Evolutionary conservation across 2,329 filamentous ascomycete genomes (phyloP).

Genomic region (Alternaria dauci): DNA sequence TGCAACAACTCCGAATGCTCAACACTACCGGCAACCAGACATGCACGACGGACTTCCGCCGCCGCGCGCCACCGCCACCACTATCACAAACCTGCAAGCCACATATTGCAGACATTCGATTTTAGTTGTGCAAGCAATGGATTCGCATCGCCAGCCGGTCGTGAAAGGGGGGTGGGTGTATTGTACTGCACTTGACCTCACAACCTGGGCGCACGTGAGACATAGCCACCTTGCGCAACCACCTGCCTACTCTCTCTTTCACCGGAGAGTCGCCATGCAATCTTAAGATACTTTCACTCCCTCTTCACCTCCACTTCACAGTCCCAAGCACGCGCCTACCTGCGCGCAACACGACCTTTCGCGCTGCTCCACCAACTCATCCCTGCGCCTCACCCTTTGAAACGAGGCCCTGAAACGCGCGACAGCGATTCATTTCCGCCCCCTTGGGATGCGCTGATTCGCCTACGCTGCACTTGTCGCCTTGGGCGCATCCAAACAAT

Average conservation of each 20-base stretch:
- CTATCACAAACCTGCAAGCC: background rate
- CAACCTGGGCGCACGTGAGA: conserved; percentile 6
- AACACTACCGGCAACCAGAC: background rate
- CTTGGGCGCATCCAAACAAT: conserved; percentile 20
- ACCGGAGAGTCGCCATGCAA: conserved; percentile 1
- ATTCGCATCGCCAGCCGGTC: conserved; percentile 4
- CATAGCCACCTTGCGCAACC: conserved; percentile 9
- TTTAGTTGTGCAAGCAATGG: background rate
- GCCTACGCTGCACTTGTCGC: conserved; percentile 19
- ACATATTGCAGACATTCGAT: background rate
- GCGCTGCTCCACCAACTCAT: conserved; percentile 13
- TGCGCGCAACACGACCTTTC: conserved; percentile 1
- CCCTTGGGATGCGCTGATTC: conserved; percentile 33
- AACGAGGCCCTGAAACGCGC: conserved; percentile 47
- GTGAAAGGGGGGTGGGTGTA: conserved; percentile 3
- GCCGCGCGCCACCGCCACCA: background rate
- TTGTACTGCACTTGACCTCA: background rate
- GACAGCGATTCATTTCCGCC: conserved; percentile 40
- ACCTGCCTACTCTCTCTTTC: background rate
- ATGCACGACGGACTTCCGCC: background rate
- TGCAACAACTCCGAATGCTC: conserved; percentile 1
- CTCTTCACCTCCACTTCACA: conserved; percentile 2
- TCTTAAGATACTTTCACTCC: conserved; percentile 1
- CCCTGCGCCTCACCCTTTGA: conserved; percentile 33
- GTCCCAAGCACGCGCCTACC: conserved; percentile 15